A percentile compares a stretch with the other conserved stretches of the same genome.
These are phyloP conservation scores for Thelephora terrestris DNA, from an alignment of 1,284 basidiomycete species.

Conservation along the genomic window DNA sequence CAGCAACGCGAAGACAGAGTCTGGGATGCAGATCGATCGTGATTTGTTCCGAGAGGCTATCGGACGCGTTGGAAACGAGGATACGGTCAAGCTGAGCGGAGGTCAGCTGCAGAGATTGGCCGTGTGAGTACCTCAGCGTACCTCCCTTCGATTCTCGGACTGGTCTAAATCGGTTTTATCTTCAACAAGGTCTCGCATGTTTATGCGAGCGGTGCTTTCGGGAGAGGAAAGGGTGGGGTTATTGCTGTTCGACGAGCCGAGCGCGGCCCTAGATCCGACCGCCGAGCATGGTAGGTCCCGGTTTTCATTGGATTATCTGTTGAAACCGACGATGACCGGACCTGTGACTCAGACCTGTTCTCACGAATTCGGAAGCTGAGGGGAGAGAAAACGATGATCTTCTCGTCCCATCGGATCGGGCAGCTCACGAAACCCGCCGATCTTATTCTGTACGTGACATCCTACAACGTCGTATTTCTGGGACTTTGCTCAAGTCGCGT, in stretches of 20 bases:
- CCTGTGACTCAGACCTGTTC: conserved; percentile 38
- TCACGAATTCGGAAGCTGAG: conserved; percentile 37
- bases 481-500: no score
- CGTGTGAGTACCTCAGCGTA: conserved; percentile 34
- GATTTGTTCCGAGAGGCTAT: conserved; percentile 34
- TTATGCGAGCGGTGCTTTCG: conserved; percentile 60
- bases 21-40: conserved; percentile 51
- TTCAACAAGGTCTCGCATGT: conserved; percentile 50
- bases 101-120: conserved; percentile 74
- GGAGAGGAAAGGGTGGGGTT: conserved; percentile 45
- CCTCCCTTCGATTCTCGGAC: neutral
- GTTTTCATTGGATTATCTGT: neutral
- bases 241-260: conserved; percentile 70
- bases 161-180: neutral
- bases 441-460: conserved; percentile 38
- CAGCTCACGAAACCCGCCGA: conserved; percentile 56
- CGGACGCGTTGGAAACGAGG: conserved; percentile 33
- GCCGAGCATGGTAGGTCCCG: conserved; percentile 51
- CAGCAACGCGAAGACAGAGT: conserved; percentile 50
- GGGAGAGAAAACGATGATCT: conserved; percentile 54
- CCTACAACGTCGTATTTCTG: neutral
- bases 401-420: conserved; percentile 61
- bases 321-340: neutral
- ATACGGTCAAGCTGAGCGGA: conserved; percentile 42
- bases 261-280: conserved; percentile 60